These are phyloP conservation scores for Podospora pseudoanserina DNA, from an alignment of 495 filamentous ascomycete genomes.

Conservation along the genomic window DNA sequence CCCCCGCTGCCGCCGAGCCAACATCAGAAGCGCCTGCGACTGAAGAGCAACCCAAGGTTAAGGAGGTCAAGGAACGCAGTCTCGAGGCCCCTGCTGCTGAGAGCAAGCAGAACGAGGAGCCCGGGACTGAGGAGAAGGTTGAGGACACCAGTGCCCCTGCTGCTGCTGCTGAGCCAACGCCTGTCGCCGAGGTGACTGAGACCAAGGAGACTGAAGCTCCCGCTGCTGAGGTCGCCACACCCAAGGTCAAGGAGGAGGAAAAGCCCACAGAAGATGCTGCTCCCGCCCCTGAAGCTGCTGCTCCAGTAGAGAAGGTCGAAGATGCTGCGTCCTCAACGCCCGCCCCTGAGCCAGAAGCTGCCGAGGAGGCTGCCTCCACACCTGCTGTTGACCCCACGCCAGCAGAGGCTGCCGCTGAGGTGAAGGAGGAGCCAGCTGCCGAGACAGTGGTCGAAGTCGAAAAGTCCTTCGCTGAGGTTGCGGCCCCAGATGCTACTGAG, in stretches of 20 bases:
- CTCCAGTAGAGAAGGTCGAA: background rate
- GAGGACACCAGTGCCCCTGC: slow-evolving; percentile 13
- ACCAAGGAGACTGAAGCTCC: slow-evolving; percentile 7
- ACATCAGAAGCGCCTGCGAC: slow-evolving; percentile 3
- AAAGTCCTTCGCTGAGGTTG: slow-evolving; percentile 1
- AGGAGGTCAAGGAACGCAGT: slow-evolving; percentile 10
- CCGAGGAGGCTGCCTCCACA: slow-evolving; percentile 7
- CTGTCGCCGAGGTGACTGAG: slow-evolving; percentile 16
- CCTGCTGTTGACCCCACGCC: background rate
- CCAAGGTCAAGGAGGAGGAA: background rate
- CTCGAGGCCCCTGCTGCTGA: background rate
- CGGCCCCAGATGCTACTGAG: slow-evolving; percentile 2
- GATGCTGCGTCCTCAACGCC: background rate
- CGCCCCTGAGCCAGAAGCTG: slow-evolving; percentile 2
- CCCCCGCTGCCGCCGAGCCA: slow-evolving; percentile 17
- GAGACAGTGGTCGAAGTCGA: slow-evolving; percentile 1
- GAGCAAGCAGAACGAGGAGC: slow-evolving; percentile 7
- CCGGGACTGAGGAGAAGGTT: slow-evolving; percentile 9
- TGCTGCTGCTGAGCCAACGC: slow-evolving; percentile 16
- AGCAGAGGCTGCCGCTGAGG: slow-evolving; percentile 6
- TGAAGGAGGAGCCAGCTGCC: slow-evolving; percentile 15
- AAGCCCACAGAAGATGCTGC: slow-evolving; percentile 6
- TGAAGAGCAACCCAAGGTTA: slow-evolving; percentile 13
- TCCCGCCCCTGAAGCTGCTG: slow-evolving; percentile 6
- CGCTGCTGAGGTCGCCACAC: slow-evolving; percentile 1